Base-by-base conservation (phyloP, 202 grass and related monocot species). In the Dendrocalamus latiflorus region DNA sequence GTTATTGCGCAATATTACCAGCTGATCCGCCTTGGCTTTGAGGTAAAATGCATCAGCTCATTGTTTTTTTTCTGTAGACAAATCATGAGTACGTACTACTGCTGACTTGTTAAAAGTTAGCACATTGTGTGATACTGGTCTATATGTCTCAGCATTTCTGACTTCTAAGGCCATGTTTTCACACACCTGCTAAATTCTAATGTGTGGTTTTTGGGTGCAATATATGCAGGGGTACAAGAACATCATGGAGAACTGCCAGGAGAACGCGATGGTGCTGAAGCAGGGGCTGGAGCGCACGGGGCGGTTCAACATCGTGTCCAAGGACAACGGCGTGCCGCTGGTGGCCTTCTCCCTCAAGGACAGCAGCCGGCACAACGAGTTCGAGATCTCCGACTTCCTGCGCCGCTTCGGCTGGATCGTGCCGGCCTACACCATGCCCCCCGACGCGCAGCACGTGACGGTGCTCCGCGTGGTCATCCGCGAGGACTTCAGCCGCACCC, bases 1-100 rank as follows among this genome's bases (percentile, higher is more conserved):
- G 81, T 97, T 18, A 97, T 97, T 65, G 94, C 94, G n/a, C 94
- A 94, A 49, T 97, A 97, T 39, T 97, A 97, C 68, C 94, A 97
- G 74, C 82, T 97, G 42, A 97, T 97, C 76, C 94, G 94, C 57
- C 87, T 94, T 74, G 94, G 94, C 6, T 94, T 86, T 2, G 94
- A 97, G 92, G 94, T 92, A 79, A 75, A 78, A 24, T 41, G 15
- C 13, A 57, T 24, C 9, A 4, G n/a, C 21, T 56, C n/a, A 22
- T 57, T 22, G n/a, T 57, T 50, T 50, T 48, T 4, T 15, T 41
- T 8, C 6, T 38, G 37, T 17, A 17, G 48, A 50, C 15, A 18
- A 17, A 50, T 50, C 48, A 18, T 50, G 47, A 49, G 47, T 2
- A 49, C 15, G 47, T 6, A 49, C 4, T 16, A 49, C 47, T 49